A percentile compares a stretch with the other conserved stretches of the same genome.
phyloP scores from a whole-genome alignment of 2,329 filamentous ascomycete genomes.

The Aspergillus awamori region DNA sequence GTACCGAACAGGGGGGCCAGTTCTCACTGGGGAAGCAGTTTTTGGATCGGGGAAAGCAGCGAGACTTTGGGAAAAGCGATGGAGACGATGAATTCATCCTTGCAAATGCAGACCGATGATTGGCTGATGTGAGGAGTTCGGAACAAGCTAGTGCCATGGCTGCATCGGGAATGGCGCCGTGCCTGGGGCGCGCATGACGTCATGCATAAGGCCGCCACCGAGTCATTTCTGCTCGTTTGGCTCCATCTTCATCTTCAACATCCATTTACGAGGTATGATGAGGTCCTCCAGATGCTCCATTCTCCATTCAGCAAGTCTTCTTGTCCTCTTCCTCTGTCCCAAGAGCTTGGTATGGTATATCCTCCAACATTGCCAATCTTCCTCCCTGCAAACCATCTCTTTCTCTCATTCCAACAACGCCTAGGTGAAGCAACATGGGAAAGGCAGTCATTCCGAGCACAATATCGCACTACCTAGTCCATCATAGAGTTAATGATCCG shows the following conservation, averaged over 20 bases:
- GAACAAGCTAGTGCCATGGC: background rate
- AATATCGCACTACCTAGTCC: too few species aligned
- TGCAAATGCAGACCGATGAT: background rate
- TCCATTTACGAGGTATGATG: background rate
- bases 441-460: too few species aligned
- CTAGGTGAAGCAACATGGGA: too few species aligned
- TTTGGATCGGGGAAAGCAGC: too few species aligned
- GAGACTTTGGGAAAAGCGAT: background rate
- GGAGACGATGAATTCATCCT: constrained; percentile 4
- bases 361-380: too few species aligned
- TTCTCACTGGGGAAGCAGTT: background rate
- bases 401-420: too few species aligned
- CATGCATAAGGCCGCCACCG: background rate
- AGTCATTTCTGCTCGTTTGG: background rate
- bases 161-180: background rate
- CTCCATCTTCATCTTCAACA: background rate
- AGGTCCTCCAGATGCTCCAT: too few species aligned
- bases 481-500: background rate
- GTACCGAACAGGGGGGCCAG: background rate
- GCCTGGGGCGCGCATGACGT: constrained; percentile 1
- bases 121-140: background rate
- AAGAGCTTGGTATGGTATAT: too few species aligned
- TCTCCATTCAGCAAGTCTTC: too few species aligned
- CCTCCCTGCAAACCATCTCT: too few species aligned
- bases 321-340: too few species aligned